Conservation (phyloP, 306 rosid species). For the Malus sylvestris region DNA sequence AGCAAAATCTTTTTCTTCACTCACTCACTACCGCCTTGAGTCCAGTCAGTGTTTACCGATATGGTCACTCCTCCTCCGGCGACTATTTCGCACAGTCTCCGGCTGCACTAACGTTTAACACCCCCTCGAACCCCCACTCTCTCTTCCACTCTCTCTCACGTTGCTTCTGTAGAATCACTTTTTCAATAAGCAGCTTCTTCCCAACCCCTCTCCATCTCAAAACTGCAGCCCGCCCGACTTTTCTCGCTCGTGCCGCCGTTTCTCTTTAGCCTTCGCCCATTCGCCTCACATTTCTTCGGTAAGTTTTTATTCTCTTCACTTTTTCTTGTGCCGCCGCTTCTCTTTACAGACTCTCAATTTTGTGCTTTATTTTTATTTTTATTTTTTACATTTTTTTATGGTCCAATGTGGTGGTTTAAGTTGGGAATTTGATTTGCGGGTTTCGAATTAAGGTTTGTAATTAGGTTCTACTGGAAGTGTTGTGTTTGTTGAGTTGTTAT, state of each 20-base stretch:
- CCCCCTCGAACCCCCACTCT: background rate
- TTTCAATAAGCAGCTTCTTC: background rate
- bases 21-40: background rate
- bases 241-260: background rate
- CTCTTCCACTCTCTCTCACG: background rate
- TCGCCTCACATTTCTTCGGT: background rate
- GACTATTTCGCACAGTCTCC: background rate
- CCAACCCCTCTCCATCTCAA: background rate
- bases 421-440: background rate
- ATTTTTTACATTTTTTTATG: background rate
- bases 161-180: background rate
- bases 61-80: background rate
- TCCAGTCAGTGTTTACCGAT: no score
- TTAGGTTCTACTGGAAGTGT: background rate
- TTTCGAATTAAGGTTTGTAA: background rate
- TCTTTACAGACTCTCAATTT: background rate
- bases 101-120: slow-evolving; percentile 1
- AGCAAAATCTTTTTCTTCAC: slow-evolving; percentile 3
- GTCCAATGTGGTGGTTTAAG: background rate
- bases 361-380: background rate
- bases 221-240: background rate
- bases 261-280: no score
- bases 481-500: background rate
- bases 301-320: background rate
- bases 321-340: background rate